A percentile compares a stretch with the other conserved stretches of the same genome.
phyloP scores from a whole-genome alignment of 2,329 filamentous ascomycete genomes.

The Nemania serpens region DNA sequence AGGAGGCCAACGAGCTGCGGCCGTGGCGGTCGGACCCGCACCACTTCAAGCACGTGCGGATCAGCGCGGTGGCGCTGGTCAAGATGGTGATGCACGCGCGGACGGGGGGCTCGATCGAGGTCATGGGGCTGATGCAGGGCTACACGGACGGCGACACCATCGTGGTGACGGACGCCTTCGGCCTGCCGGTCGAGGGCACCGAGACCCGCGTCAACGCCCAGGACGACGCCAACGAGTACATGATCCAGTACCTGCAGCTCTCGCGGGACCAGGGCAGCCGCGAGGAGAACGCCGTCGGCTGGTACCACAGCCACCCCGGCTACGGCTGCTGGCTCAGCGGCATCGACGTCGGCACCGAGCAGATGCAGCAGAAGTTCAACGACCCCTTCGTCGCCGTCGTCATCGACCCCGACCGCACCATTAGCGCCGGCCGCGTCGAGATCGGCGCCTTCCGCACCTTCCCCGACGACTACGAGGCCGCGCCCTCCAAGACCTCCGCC shows the following conservation, averaged over 20 bases:
- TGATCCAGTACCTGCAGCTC: slow-evolving; percentile 80
- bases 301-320: slow-evolving; percentile 97
- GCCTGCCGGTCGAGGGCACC: slow-evolving; percentile 95
- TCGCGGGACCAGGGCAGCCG: slow-evolving; percentile 74
- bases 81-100: slow-evolving; percentile 99
- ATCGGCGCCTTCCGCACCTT: slow-evolving; percentile 96
- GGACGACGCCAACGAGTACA: slow-evolving; percentile 95
- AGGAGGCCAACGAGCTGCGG: slow-evolving; percentile 63
- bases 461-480: slow-evolving; percentile 69
- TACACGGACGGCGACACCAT: slow-evolving; percentile 85
- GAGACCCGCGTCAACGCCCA: slow-evolving; percentile 97
- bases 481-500: slow-evolving; percentile 33
- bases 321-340: slow-evolving; percentile 98
- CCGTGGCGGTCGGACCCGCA: slow-evolving; percentile 81
- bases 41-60: slow-evolving; percentile 92
- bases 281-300: slow-evolving; percentile 91
- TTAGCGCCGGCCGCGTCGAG: slow-evolving; percentile 92
- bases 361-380: slow-evolving; percentile 79
- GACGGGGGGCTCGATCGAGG: slow-evolving; percentile 87
- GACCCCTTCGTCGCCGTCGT: slow-evolving; percentile 96
- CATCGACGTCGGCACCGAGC: slow-evolving; percentile 91
- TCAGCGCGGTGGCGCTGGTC: slow-evolving; percentile 89
- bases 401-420: slow-evolving; percentile 93
- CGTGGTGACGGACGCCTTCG: slow-evolving; percentile 91
- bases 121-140: slow-evolving; percentile 98